Conservation (phyloP, 164 flowering plant genomes). For the Vitis rupestris region DNA sequence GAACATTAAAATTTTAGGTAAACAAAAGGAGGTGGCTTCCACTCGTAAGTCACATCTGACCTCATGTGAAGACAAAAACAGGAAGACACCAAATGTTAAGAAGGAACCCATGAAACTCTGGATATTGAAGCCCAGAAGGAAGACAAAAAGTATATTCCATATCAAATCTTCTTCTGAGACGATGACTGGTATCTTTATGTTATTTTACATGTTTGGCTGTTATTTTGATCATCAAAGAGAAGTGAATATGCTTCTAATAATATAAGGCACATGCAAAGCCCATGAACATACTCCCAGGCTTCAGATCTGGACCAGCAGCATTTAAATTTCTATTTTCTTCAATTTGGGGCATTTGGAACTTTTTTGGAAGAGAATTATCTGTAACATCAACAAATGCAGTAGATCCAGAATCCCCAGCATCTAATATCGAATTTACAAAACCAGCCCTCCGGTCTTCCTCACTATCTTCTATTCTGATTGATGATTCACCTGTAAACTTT, state of each 20-base stretch:
- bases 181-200: no score
- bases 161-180: no score
- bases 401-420: conserved; percentile 24
- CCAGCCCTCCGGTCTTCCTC: conserved; percentile 61
- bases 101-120: no score
- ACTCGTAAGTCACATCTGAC: no score
- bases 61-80: no score
- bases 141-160: no score
- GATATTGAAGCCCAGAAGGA: no score
- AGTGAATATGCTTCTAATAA: background rate
- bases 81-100: no score
- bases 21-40: no score
- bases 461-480: conserved; percentile 32
- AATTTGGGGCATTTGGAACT: conserved; percentile 19
- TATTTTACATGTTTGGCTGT: conserved; percentile 1
- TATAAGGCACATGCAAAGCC: conserved; percentile 1
- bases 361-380: conserved; percentile 21
- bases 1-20: no score
- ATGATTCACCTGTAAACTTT: conserved; percentile 50
- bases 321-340: conserved; percentile 18
- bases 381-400: conserved; percentile 11
- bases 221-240: background rate
- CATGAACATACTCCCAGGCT: conserved; percentile 39
- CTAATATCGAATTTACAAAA: conserved; percentile 76
- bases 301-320: conserved; percentile 21